A percentile compares a stretch with the other conserved stretches of the same genome.
Conservation (phyloP, 805 yeast species). For the Nakazawaea laoshanensis region DNA sequence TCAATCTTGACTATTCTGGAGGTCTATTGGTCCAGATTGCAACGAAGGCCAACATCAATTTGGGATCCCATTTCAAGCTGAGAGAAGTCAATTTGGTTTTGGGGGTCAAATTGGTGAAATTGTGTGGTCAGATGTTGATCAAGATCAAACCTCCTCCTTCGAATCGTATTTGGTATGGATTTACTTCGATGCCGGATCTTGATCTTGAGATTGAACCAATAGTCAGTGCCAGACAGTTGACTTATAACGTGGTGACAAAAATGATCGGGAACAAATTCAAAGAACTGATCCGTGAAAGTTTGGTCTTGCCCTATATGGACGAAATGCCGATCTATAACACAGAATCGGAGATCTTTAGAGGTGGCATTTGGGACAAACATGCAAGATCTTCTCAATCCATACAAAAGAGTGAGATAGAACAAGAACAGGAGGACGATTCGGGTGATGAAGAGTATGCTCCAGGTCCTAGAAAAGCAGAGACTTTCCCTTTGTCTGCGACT, state of each 20-base stretch:
- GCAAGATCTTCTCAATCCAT: constrained; percentile 1
- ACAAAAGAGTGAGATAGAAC: constrained; percentile 1
- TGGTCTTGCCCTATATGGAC: constrained; percentile 86
- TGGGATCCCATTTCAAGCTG: constrained; percentile 69
- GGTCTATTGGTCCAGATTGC: constrained; percentile 68
- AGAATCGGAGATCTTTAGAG: constrained; percentile 65
- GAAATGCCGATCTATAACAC: constrained; percentile 71
- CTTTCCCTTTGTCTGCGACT: not conserved
- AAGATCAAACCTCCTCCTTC: constrained; percentile 86
- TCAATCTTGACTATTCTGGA: constrained; percentile 66
- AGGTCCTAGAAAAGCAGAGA: constrained; percentile 1
- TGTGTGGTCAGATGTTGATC: constrained; percentile 69
- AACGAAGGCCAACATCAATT: constrained; percentile 67
- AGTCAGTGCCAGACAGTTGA: constrained; percentile 77
- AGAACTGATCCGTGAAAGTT: constrained; percentile 69
- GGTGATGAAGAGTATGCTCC: not conserved
- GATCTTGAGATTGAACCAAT: constrained; percentile 79
- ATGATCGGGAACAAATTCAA: constrained; percentile 70
- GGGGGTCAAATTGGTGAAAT: constrained; percentile 54
- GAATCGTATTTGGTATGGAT: constrained; percentile 84
- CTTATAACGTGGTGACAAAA: constrained; percentile 72
- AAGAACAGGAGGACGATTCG: not conserved
- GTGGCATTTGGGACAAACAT: constrained; percentile 80
- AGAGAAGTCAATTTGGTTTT: constrained; percentile 68
- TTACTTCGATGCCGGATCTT: constrained; percentile 69